These are phyloP conservation scores for Glycine latifolia DNA, from an alignment of 306 rosid genomes.

Conservation along the genomic window DNA sequence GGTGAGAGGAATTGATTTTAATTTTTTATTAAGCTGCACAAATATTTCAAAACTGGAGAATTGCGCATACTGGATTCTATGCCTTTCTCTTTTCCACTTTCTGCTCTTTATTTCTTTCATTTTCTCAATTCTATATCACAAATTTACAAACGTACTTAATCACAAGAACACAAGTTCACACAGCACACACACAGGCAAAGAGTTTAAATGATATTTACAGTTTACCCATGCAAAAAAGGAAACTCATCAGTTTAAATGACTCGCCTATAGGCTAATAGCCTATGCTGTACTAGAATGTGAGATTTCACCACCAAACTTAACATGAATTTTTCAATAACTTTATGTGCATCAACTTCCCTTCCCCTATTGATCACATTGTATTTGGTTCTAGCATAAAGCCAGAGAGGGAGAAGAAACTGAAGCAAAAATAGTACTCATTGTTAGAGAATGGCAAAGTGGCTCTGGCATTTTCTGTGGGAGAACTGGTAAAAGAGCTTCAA, in stretches of 20 bases:
- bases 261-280: neutral
- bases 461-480: neutral
- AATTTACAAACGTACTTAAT: neutral
- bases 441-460: neutral
- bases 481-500: conserved; percentile 21
- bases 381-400: neutral
- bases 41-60: neutral
- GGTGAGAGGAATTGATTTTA: neutral
- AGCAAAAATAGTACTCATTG: conserved; percentile 8
- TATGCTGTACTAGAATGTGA: neutral
- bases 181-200: neutral
- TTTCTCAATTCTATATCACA: neutral
- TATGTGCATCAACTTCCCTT: neutral
- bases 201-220: neutral
- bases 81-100: neutral
- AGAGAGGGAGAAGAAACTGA: conserved; percentile 21
- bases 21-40: neutral
- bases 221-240: neutral
- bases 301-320: neutral
- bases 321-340: neutral
- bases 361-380: neutral
- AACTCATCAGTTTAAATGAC: neutral
- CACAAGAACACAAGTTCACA: neutral
- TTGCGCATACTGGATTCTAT: neutral
- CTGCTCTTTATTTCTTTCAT: neutral